Base-by-base conservation (phyloP, 768 basidiomycete species). In the Boletus rubroflammeus region DNA sequence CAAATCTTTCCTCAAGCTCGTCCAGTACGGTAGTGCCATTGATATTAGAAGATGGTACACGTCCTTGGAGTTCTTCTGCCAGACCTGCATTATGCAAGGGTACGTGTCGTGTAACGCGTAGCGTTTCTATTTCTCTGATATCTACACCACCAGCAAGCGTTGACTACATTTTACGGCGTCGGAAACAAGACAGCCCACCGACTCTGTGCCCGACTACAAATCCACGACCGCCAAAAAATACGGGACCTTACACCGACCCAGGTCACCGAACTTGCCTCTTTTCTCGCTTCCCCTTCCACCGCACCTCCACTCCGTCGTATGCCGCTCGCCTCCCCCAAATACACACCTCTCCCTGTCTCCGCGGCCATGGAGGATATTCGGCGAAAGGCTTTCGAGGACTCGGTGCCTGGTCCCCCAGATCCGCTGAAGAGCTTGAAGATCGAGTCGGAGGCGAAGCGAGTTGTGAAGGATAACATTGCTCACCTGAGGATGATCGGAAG, bases 401-500 rank as follows among this genome's bases (percentile, higher is more conserved):
- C 61, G 61, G 10, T 74, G 71, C 51, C 72, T 72, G 63, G 59
- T n/a, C 64, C 65, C 6, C 57, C 58, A 23, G 94, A 97, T 70
- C 78, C 81, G 1, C 74, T 98, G 61, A 81, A 82, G 64, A 78
- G 81, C 43, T 69, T 98, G 59, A 86, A 83, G 75, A 87, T 97
- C 56, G 96, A 98, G 75, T 82, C 87, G 19, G 97, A 98, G 70
- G 73, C 95, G 65, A 82, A 79, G 69, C 81, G 88, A 63, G 80
- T 85, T 68, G 78, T 95, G 63, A 82, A 85, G 73, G 92, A 92
- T 70, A 94, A 98, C 69, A 95, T 99, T 69, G 85, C 83, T 6
- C 94, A 97, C 73, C 85, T 94, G 72, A 78, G 92, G 57, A 88
- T 88, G 81, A 93, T 98, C 71, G 96, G 96, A 45, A 93, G 88